A percentile compares a stretch with the other conserved stretches of the same genome.
Conservation (phyloP, 208 protist species). For the Endotrypanum monterogeii region DNA sequence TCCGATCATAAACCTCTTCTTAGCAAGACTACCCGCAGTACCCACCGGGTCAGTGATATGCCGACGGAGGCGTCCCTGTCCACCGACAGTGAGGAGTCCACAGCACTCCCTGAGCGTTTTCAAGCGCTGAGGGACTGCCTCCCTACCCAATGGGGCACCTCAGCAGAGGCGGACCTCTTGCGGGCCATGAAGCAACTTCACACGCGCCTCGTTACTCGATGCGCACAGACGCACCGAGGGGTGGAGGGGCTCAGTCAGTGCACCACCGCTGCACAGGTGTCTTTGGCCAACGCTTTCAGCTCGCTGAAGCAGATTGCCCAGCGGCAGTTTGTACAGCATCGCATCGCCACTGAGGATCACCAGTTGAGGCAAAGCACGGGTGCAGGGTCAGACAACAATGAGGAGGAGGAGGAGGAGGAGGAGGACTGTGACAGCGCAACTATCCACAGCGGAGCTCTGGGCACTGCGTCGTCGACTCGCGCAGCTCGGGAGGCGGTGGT, state of each 20-base stretch:
- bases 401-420: conserved; percentile 19
- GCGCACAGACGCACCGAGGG: conserved; percentile 14
- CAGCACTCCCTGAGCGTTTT: conserved; percentile 18
- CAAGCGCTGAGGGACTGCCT: conserved; percentile 31
- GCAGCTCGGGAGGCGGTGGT: conserved; percentile 10
- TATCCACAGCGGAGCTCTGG: neutral
- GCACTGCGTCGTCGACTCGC: neutral
- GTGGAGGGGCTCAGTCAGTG: conserved; percentile 44
- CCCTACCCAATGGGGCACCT: conserved; percentile 40
- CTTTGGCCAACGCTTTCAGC: conserved; percentile 63
- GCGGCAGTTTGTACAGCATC: conserved; percentile 77
- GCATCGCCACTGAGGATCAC: conserved; percentile 54
- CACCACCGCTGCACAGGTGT: conserved; percentile 28
- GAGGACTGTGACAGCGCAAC: neutral
- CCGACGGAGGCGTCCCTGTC: neutral
- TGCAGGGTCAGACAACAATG: conserved; percentile 8
- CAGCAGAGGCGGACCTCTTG: conserved; percentile 52
- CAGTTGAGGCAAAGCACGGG: conserved; percentile 5
- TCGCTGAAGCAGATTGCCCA: conserved; percentile 63
- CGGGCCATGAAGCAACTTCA: conserved; percentile 46
- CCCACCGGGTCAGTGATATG: neutral
- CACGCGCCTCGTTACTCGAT: conserved; percentile 30
- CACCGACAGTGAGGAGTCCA: conserved; percentile 6
- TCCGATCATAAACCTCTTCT: neutral
- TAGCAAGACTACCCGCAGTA: neutral